Percentiles rank a stretch among this genome's conserved stretches.
Conservation (phyloP, 352 stramenopile species). For the Globisporangium alternatum region DNA sequence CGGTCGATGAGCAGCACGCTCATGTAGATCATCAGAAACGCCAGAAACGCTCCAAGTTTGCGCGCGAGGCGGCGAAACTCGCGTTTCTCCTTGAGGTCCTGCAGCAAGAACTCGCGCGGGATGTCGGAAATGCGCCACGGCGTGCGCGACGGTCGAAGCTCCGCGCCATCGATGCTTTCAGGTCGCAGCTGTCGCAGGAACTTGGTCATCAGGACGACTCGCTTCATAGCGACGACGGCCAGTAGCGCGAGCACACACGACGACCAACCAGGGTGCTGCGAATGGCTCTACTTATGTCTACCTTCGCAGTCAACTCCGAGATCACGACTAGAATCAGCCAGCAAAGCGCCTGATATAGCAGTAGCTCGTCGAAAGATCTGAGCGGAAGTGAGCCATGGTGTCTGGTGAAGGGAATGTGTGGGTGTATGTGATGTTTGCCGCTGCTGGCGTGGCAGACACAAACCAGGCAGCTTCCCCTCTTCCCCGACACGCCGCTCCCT, state of each 20-base stretch:
- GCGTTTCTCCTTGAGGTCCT: constrained; percentile 62
- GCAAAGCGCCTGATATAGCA: too few relatives aligned
- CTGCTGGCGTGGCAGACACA: too few relatives aligned
- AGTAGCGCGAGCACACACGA: neutral
- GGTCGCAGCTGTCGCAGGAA: neutral
- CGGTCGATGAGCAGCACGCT: constrained; percentile 50
- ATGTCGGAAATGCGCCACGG: constrained; percentile 13
- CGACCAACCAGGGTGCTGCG: too few relatives aligned
- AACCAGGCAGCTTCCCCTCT: too few relatives aligned
- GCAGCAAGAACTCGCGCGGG: constrained; percentile 50
- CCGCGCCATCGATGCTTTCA: neutral
- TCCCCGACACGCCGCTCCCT: too few relatives aligned
- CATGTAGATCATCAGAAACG: constrained; percentile 58
- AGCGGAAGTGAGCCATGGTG: too few relatives aligned
- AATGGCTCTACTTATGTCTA: too few relatives aligned
- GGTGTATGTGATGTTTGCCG: too few relatives aligned
- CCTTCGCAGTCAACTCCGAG: too few relatives aligned
- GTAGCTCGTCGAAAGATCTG: too few relatives aligned
- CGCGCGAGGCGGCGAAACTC: constrained; percentile 55
- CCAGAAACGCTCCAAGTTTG: constrained; percentile 58
- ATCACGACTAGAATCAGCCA: too few relatives aligned
- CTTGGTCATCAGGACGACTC: constrained; percentile 2
- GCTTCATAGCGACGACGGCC: neutral
- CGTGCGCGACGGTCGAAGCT: neutral
- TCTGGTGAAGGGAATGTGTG: too few relatives aligned